A percentile compares a stretch with the other conserved stretches of the same genome.
Conservation (phyloP, 495 filamentous ascomycete species). For the Penicillium coprophilum region DNA sequence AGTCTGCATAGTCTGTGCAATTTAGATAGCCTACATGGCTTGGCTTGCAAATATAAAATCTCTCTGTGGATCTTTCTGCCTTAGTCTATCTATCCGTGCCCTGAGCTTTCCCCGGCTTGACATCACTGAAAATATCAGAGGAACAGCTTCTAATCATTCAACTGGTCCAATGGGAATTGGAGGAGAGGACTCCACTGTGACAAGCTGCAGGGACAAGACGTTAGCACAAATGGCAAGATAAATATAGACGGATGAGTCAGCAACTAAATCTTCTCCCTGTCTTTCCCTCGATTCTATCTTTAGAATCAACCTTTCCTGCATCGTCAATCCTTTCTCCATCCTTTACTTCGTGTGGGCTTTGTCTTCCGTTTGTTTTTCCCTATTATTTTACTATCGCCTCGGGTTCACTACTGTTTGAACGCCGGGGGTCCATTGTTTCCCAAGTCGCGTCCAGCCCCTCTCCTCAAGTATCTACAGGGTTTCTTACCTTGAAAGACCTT, state of each 20-base stretch:
- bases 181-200: constrained; percentile 4
- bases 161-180: neutral
- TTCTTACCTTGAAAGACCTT: constrained; percentile 5
- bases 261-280: constrained; percentile 10
- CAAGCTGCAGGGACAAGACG: constrained; percentile 8
- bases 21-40: neutral
- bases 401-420: constrained; percentile 8
- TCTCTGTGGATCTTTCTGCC: neutral
- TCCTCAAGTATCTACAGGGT: neutral
- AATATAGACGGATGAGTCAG: constrained; percentile 13
- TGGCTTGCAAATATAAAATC: neutral
- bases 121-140: neutral
- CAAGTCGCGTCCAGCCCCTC: constrained; percentile 10
- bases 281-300: constrained; percentile 32
- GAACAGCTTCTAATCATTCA: neutral
- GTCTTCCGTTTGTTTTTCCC: neutral
- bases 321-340: constrained; percentile 24
- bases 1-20: neutral
- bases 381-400: constrained; percentile 3
- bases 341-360: constrained; percentile 18
- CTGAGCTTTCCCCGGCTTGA: constrained; percentile 5
- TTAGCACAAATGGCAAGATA: neutral
- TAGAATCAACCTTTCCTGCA: constrained; percentile 39
- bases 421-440: constrained; percentile 6
- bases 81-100: neutral